Percentiles rank a stretch among this genome's conserved stretches.
Conservation (phyloP, 306 rosid genomes). For the Fagus sylvatica region DNA sequence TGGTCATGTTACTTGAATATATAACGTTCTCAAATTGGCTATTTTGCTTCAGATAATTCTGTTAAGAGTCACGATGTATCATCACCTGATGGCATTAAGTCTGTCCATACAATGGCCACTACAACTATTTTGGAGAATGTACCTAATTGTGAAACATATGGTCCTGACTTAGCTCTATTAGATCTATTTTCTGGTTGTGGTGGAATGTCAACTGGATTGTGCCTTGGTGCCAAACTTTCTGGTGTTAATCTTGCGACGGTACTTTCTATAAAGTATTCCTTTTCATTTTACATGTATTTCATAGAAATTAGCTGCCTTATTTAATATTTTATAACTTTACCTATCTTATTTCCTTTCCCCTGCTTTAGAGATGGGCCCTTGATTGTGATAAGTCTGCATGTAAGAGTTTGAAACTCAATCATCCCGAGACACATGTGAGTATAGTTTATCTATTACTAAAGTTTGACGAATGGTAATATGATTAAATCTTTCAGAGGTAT, state of each 20-base stretch:
- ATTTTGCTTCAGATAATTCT: slow-evolving; percentile 52
- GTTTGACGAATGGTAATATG: neutral
- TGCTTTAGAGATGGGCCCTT: slow-evolving; percentile 83
- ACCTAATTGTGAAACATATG: slow-evolving; percentile 29
- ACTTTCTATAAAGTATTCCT: slow-evolving; percentile 12
- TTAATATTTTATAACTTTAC: slow-evolving; percentile 9
- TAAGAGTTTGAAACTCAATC: slow-evolving; percentile 78
- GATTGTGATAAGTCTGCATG: slow-evolving; percentile 68
- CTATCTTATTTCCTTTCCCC: slow-evolving; percentile 31
- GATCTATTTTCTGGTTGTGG: slow-evolving; percentile 96
- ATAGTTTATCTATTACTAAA: slow-evolving; percentile 24
- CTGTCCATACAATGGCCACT: slow-evolving; percentile 32
- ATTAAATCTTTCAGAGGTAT: slow-evolving; percentile 12
- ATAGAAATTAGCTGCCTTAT: slow-evolving; percentile 5
- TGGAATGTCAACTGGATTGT: slow-evolving; percentile 96
- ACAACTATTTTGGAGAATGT: slow-evolving; percentile 26
- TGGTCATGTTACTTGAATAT: neutral
- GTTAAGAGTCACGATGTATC: slow-evolving; percentile 28
- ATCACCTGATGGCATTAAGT: slow-evolving; percentile 29
- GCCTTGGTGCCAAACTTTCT: slow-evolving; percentile 79
- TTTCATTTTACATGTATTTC: slow-evolving; percentile 19
- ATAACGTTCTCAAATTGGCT: slow-evolving; percentile 10
- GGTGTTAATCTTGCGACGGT: slow-evolving; percentile 79
- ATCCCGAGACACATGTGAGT: slow-evolving; percentile 75
- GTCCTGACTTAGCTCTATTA: slow-evolving; percentile 52